Conservation (phyloP, 2,329 filamentous ascomycete genomes). For the Onygenales sp. region DNA sequence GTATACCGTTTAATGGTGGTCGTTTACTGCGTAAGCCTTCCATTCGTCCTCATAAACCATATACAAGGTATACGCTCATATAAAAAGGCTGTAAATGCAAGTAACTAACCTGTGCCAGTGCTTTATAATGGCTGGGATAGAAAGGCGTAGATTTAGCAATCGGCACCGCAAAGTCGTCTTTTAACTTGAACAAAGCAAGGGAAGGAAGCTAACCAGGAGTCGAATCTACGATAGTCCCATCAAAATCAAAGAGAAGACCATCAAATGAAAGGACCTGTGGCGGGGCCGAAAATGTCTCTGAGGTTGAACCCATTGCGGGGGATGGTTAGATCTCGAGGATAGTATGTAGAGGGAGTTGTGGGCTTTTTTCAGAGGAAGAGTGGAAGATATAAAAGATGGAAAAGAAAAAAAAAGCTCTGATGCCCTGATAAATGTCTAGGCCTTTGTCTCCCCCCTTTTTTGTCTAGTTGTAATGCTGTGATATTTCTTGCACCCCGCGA, state of each 20-base stretch:
- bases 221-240: slow-evolving; percentile 40
- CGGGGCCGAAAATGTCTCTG: slow-evolving; percentile 29
- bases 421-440: no score
- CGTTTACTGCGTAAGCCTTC: neutral
- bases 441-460: no score
- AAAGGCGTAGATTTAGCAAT: neutral
- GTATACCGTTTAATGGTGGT: no score
- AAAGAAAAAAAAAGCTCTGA: no score
- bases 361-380: no score
- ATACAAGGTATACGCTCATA: neutral
- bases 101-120: slow-evolving; percentile 50
- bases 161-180: neutral
- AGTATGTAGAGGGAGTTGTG: neutral
- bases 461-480: no score
- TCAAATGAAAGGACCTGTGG: slow-evolving; percentile 30
- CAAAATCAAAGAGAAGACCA: slow-evolving; percentile 39
- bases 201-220: slow-evolving; percentile 28
- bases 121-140: slow-evolving; percentile 47
- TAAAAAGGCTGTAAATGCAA: neutral
- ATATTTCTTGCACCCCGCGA: neutral
- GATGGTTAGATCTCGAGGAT: neutral
- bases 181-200: neutral
- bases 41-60: neutral
- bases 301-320: slow-evolving; percentile 9
- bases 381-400: no score